A percentile compares a stretch with the other conserved stretches of the same genome.
These are phyloP conservation scores for Suillus weaverae DNA, from an alignment of 768 basidiomycete genomes.

Conservation along the genomic window DNA sequence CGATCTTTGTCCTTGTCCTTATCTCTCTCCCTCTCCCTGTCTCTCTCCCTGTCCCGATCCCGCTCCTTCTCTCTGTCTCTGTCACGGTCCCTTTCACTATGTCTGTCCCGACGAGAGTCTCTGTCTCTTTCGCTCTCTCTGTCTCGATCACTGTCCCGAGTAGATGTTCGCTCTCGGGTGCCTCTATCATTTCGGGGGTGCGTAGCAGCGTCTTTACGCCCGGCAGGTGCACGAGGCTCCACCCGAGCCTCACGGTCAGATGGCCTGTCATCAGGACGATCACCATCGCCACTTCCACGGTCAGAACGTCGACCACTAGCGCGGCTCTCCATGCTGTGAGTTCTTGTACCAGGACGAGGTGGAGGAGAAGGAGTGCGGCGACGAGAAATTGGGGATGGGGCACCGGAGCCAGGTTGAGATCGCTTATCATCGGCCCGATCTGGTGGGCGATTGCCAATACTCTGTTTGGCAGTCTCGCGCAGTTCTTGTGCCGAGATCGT, in stretches of 20 bases:
- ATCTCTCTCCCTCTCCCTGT: constrained; percentile 37
- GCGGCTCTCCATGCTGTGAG: constrained; percentile 71
- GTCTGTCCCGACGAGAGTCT: constrained; percentile 49
- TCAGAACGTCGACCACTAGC: constrained; percentile 65
- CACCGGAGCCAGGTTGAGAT: constrained; percentile 49
- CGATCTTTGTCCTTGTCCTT: constrained; percentile 41
- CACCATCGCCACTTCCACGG: constrained; percentile 44
- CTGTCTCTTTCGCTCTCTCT: constrained; percentile 47
- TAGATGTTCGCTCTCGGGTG: constrained; percentile 41
- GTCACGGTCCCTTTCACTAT: constrained; percentile 47
- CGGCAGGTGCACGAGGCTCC: constrained; percentile 44
- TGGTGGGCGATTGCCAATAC: constrained; percentile 41
- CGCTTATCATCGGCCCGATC: constrained; percentile 48
- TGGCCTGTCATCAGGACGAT: constrained; percentile 51
- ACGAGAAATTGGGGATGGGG: constrained; percentile 54
- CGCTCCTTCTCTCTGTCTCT: constrained; percentile 47
- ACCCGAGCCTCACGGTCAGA: constrained; percentile 50
- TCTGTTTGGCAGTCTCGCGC: constrained; percentile 76
- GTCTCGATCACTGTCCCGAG: constrained; percentile 37
- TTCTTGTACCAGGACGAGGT: constrained; percentile 66
- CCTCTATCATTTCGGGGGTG: constrained; percentile 52
- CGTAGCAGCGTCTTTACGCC: constrained; percentile 52
- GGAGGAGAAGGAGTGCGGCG: constrained; percentile 66
- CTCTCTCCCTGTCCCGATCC: constrained; percentile 48
- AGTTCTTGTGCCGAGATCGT: constrained; percentile 77